These are phyloP conservation scores for Penicillium psychrofluorescens DNA, from an alignment of 495 filamentous ascomycete genomes.

Conservation along the genomic window DNA sequence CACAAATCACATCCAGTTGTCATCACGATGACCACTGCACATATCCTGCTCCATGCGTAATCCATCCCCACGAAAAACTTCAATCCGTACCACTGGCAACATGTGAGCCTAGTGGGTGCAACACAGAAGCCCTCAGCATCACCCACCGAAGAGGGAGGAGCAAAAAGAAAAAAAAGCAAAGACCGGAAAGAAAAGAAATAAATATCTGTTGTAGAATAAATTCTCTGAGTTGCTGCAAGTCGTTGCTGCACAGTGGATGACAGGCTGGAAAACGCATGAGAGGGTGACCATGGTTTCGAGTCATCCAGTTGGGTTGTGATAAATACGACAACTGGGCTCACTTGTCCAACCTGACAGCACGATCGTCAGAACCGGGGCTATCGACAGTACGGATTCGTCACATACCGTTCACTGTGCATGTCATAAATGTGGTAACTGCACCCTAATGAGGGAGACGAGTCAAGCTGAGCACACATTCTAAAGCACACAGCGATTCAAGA, in stretches of 20 bases:
- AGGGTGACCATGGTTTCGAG: background rate
- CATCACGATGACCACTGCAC: background rate
- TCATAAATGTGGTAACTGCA: too few species aligned
- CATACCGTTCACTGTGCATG: too few species aligned
- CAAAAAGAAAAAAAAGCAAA: slow-evolving; percentile 1
- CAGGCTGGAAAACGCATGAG: background rate
- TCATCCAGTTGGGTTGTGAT: background rate
- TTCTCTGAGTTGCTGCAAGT: too few species aligned
- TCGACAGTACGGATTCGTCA: too few species aligned
- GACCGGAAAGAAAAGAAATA: slow-evolving; percentile 4
- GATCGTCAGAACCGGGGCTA: too few species aligned
- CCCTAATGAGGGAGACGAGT: too few species aligned
- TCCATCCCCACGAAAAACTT: too few species aligned
- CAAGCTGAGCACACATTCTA: too few species aligned
- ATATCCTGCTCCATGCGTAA: too few species aligned
- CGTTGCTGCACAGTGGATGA: background rate
- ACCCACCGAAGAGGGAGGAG: slow-evolving; percentile 5
- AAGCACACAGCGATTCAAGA: too few species aligned
- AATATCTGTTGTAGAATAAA: too few species aligned
- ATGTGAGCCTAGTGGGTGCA: background rate
- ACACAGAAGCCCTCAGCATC: slow-evolving; percentile 1
- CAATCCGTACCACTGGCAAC: background rate
- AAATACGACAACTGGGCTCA: slow-evolving; percentile 6
- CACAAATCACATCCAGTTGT: background rate
- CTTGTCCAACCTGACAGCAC: slow-evolving; percentile 2